Conservation (phyloP, 305 asterid genomes). For the Fraxinus paxiana region DNA sequence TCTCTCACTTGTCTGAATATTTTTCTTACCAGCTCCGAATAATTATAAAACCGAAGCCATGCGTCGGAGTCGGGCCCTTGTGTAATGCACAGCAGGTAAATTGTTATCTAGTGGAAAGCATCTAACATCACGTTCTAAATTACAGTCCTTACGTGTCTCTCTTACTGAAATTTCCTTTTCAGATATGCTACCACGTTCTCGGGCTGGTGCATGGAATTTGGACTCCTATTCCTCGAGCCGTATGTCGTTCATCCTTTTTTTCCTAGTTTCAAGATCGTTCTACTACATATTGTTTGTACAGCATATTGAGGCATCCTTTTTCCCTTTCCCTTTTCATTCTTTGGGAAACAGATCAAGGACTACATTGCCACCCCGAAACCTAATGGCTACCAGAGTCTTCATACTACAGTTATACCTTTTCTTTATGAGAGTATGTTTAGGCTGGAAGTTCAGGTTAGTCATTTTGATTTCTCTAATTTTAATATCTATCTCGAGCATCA, state of each 20-base stretch:
- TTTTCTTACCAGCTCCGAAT: slow-evolving; percentile 68
- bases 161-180: slow-evolving; percentile 17
- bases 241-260: slow-evolving; percentile 33
- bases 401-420: slow-evolving; percentile 90
- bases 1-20: slow-evolving; percentile 25
- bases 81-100: slow-evolving; percentile 84
- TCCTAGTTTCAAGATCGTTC: neutral
- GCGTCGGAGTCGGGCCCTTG: slow-evolving; percentile 81
- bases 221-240: slow-evolving; percentile 94
- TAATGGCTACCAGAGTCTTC: slow-evolving; percentile 94
- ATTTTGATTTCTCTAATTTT: slow-evolving; percentile 11
- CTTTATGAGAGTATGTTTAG: slow-evolving; percentile 87
- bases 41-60: slow-evolving; percentile 74
- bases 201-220: slow-evolving; percentile 90
- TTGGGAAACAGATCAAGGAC: slow-evolving; percentile 51
- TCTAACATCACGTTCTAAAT: slow-evolving; percentile 7
- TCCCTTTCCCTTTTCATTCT: neutral
- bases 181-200: slow-evolving; percentile 95
- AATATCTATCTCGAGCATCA: neutral
- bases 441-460: slow-evolving; percentile 82
- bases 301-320: slow-evolving; percentile 12
- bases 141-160: neutral
- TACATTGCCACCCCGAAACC: slow-evolving; percentile 90
- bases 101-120: slow-evolving; percentile 8
- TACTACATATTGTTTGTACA: slow-evolving; percentile 3